Evolutionary conservation across 192 early-diverging fungal genomes (phyloP).

Genomic region (Rhizoclosmatium globosum): DNA sequence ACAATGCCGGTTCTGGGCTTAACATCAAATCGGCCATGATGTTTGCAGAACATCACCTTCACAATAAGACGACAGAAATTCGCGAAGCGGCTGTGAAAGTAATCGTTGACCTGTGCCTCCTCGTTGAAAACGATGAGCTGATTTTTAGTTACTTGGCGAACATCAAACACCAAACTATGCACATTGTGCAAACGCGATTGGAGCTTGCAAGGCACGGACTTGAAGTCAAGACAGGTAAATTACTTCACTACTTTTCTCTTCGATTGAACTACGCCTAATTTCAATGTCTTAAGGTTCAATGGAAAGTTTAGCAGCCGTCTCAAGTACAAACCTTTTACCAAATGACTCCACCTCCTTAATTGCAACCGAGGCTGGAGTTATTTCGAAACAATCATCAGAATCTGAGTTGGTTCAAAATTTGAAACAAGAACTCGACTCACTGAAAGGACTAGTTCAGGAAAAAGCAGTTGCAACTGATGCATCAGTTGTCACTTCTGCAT

Average conservation of each 20-base stretch:
- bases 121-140: slow-evolving; percentile 42
- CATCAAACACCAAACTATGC: slow-evolving; percentile 33
- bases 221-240: neutral
- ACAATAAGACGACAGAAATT: slow-evolving; percentile 68
- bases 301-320: too few relatives aligned
- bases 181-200: slow-evolving; percentile 39
- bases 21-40: slow-evolving; percentile 61
- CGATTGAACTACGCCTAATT: too few relatives aligned
- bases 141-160: slow-evolving; percentile 40
- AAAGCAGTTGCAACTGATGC: neutral
- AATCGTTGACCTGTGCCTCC: slow-evolving; percentile 48
- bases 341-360: too few relatives aligned
- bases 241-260: too few relatives aligned
- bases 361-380: neutral
- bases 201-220: slow-evolving; percentile 2
- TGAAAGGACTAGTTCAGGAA: neutral
- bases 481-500: neutral
- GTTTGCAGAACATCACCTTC: slow-evolving; percentile 63
- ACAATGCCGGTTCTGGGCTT: slow-evolving; percentile 42
- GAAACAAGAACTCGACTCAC: slow-evolving; percentile 26
- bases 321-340: too few relatives aligned
- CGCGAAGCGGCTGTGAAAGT: slow-evolving; percentile 65
- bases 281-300: too few relatives aligned
- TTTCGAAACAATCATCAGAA: neutral
- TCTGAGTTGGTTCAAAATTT: slow-evolving; percentile 8